These are phyloP conservation scores for Cornus controversa DNA, from an alignment of 148 eudicot genomes.

Conservation along the genomic window DNA sequence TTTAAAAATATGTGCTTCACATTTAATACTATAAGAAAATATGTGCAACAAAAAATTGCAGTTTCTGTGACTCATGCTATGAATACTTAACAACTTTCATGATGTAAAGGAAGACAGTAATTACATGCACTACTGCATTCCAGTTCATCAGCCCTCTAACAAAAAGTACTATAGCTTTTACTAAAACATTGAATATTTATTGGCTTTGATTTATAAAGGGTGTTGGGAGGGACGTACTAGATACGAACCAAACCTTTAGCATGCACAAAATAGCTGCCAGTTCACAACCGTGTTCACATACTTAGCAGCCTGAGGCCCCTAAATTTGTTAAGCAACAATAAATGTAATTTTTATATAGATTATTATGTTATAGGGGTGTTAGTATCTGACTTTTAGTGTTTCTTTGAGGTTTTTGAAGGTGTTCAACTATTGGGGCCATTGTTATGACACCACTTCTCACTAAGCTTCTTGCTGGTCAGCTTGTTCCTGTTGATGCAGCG, in stretches of 20 bases:
- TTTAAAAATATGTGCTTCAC: too few species aligned
- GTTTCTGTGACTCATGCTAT: neutral
- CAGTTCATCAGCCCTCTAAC: neutral
- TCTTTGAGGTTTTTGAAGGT: slow-evolving; percentile 45
- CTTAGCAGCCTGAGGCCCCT: too few species aligned
- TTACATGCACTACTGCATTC: too few species aligned
- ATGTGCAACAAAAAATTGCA: neutral
- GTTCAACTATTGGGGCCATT: slow-evolving; percentile 96
- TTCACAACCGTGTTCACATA: too few species aligned
- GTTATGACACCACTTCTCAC: slow-evolving; percentile 97
- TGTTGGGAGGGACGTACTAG: too few species aligned
- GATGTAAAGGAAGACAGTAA: neutral
- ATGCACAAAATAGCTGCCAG: too few species aligned
- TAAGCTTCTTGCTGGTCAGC: slow-evolving; percentile 95
- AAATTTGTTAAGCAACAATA: neutral
- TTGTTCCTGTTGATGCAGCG: slow-evolving; percentile 99
- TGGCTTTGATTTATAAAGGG: too few species aligned
- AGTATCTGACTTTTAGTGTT: slow-evolving; percentile 1
- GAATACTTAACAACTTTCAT: too few species aligned
- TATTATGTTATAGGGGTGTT: slow-evolving; percentile 1
- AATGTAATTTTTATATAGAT: neutral
- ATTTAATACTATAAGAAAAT: too few species aligned
- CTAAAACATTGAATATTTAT: neutral
- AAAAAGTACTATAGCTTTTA: neutral
- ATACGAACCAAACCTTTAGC: too few species aligned